A percentile compares a stretch with the other conserved stretches of the same genome.
Evolutionary conservation across 2,329 filamentous ascomycete species (phyloP).

Genomic region (Fusarium liriodendri): DNA sequence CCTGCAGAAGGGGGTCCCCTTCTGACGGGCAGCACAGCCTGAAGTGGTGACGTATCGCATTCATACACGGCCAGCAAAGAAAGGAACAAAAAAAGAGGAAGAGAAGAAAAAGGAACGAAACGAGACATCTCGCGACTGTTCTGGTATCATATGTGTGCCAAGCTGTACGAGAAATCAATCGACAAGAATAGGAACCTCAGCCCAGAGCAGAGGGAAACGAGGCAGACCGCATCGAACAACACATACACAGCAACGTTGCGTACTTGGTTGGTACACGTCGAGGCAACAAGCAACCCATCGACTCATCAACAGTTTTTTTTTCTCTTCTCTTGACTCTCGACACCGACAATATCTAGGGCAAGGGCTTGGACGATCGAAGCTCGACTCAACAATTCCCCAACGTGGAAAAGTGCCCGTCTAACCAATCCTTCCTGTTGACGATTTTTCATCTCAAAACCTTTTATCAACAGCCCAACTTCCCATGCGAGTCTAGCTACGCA

Average conservation of each 20-base stretch:
- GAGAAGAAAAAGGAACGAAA: background rate
- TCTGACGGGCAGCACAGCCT: slow-evolving; percentile 38
- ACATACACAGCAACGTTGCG: slow-evolving; percentile 4
- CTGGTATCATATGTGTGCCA: slow-evolving; percentile 26
- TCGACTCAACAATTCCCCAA: slow-evolving; percentile 29
- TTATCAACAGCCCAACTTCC: slow-evolving; percentile 32
- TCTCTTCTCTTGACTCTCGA: background rate
- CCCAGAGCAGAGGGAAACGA: slow-evolving; percentile 18
- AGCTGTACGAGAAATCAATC: slow-evolving; percentile 24
- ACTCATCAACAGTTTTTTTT: slow-evolving; percentile 15
- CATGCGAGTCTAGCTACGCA: slow-evolving; percentile 21
- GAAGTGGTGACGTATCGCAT: slow-evolving; percentile 40
- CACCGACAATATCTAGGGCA: slow-evolving; percentile 28
- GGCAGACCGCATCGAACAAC: slow-evolving; percentile 28
- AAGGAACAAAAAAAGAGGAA: slow-evolving; percentile 25
- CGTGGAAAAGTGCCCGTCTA: slow-evolving; percentile 27
- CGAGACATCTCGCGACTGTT: background rate
- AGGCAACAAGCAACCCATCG: slow-evolving; percentile 3
- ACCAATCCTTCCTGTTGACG: slow-evolving; percentile 8
- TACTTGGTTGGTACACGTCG: slow-evolving; percentile 9
- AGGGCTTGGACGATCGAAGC: slow-evolving; percentile 29
- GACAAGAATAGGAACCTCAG: slow-evolving; percentile 28
- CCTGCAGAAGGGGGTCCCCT: slow-evolving; percentile 29
- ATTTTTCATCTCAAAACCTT: slow-evolving; percentile 20
- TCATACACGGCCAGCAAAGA: slow-evolving; percentile 30